phyloP scores from a whole-genome alignment of 1,284 basidiomycete species.

The Papiliotrema terrestris region DNA sequence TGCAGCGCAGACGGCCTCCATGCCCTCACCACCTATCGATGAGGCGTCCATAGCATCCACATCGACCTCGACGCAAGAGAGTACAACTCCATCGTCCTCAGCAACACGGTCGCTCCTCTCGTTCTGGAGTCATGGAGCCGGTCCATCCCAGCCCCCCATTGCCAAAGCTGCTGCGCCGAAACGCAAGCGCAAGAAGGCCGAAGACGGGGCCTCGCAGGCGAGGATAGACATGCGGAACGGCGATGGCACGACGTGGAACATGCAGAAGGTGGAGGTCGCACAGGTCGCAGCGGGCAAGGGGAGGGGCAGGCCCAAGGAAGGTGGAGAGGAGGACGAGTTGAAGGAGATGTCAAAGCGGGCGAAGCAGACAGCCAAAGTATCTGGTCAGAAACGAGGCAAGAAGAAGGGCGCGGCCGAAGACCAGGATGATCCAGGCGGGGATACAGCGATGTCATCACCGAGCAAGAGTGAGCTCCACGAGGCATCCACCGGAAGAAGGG shows the following conservation, averaged over 20 bases:
- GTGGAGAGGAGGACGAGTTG: slow-evolving; percentile 4
- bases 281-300: not conserved
- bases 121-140: slow-evolving; percentile 2
- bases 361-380: slow-evolving; percentile 1
- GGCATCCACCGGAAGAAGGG: no score
- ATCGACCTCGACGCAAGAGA: not conserved
- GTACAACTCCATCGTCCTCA: not conserved
- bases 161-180: not conserved
- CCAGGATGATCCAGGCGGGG: no score
- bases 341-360: slow-evolving; percentile 5
- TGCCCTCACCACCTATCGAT: not conserved
- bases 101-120: not conserved
- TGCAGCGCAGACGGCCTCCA: not conserved
- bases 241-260: not conserved
- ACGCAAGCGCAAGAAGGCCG: slow-evolving; percentile 1
- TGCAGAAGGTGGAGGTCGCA: not conserved
- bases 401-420: no score
- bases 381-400: not conserved
- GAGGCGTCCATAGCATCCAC: not conserved
- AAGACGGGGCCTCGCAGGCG: not conserved
- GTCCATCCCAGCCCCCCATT: slow-evolving; percentile 1
- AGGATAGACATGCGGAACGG: not conserved
- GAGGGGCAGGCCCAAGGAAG: slow-evolving; percentile 1
- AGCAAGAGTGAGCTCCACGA: no score
- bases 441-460: no score